Evolutionary conservation across 495 filamentous ascomycete genomes (phyloP), one percentile per base, ranked within the genome.

Genomic region (Podospora comata): DNA sequence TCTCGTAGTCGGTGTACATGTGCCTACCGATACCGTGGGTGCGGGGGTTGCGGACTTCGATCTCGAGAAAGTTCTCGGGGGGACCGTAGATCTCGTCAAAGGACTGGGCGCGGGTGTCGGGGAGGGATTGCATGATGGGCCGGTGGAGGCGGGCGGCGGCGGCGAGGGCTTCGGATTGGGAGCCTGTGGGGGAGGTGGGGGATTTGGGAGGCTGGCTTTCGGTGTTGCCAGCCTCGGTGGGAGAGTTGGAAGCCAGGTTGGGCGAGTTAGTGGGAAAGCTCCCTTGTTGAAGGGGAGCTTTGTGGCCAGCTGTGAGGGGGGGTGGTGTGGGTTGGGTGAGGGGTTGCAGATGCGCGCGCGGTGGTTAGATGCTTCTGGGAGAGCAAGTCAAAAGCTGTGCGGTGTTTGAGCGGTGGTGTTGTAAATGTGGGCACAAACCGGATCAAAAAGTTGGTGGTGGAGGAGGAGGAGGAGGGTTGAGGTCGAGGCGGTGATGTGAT

Each of bases 1-100:
- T 96, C 80, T 97, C 94, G 82, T 99, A 99, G 81, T 94, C 93
- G 60, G 95, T 99, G 84, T 97, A 97, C 94, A 97, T 97, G 81
- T 89, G 89, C 60, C 94, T 90, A 62, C 94, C 94, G 70, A 93
- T 91, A 73, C 94, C 94, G 74, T 97, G 95, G 26, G 95, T 99
- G 79, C 93, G 93, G 18, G 95, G 95, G 75, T 96, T 95, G 74
- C 91, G 90, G 72, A 97, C 95, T 81, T 99, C 96, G 59, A 99
- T 96, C 82, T 99, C 95, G 53, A 99, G 86, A 77, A 97, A 97
- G 81, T 99, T 99, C 86, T 99, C 95, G 18, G 96, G 95, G 16
- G 94, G 94, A 4, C 94, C 95, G 79, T 99, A 99, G 77, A 98
- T 97, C 86, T 99, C 95, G 81, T 99, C 95, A 75, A 97, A 99